Base-by-base conservation (phyloP, 495 filamentous ascomycete genomes). In the Aspergillus bridgeri region DNA sequence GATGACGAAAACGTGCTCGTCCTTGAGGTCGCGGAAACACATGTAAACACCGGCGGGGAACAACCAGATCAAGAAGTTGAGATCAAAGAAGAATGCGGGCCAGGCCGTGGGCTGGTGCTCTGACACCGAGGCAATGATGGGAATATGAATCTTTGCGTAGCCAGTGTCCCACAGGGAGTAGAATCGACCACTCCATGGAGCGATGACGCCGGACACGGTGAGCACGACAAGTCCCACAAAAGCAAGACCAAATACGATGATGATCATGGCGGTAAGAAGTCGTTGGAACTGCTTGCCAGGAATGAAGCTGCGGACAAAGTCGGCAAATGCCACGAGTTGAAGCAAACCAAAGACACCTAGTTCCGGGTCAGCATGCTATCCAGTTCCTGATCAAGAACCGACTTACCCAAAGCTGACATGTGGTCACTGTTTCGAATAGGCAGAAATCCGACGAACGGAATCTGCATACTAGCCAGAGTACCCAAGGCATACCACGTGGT, bases 81-180 rank as follows among this genome's bases (percentile, higher is more conserved):
- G 81, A 65, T 99, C 95, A 72, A 99, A 99, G 78, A 98, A 99
- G 83, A 97, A 99, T 33, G 95, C 92, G 7, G 95, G 95, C 95
- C 95, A 99, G n/a, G 95, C 95, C 23, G 95, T 99, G 13, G 95
- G 95, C 72, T 99, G 95, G 81, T 99, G 95, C 72, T 99, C 95
- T 7, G 95, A 99, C 24, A 99, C 95, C 3, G 94, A 98, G 22
- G 95, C 95, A 74, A 99, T 99, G 67, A 99, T 99, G 33, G 95
- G 95, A 69, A 99, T 99, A 64, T 99, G 95, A 58, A 98, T 95
- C 78, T 99, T 99, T 63, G 95, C 95, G 69, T 99, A 99, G 63
- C 90, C 91, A 9, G 95, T 99, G 74, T 99, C 95, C 92, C 92
- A 99, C 33, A 99, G 84, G 0, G 95, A 99, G 76, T 99, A 99